Conservation (phyloP, 331 rosid species). For the Saraca asoca region DNA sequence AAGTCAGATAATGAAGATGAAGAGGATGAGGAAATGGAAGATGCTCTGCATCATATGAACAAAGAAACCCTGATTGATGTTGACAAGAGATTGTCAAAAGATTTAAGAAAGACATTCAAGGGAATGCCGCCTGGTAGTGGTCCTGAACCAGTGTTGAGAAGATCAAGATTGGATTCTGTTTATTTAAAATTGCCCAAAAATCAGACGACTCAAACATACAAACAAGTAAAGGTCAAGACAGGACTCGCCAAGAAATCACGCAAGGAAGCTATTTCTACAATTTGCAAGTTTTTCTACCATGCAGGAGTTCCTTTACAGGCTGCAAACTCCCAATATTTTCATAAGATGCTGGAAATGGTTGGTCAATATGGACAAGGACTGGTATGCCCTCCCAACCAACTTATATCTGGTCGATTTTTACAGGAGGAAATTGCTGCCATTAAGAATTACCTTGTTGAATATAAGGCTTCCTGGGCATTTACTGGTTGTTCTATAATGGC, state of each 20-base stretch:
- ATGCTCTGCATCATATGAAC: conserved; percentile 54
- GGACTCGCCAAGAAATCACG: conserved; percentile 56
- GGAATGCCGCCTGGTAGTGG: conserved; percentile 56
- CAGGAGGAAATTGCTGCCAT: conserved; percentile 76
- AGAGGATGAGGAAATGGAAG: conserved; percentile 67
- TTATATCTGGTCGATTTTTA: conserved; percentile 65
- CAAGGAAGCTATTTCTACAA: conserved; percentile 78
- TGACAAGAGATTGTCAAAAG: conserved; percentile 69
- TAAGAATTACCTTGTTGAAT: conserved; percentile 65
- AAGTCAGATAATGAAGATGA: conserved; percentile 79
- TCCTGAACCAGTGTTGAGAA: conserved; percentile 76
- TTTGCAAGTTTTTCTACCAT: conserved; percentile 90
- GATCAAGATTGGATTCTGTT: conserved; percentile 84
- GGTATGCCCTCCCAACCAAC: conserved; percentile 70
- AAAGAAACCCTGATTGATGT: conserved; percentile 60
- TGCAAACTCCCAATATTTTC: conserved; percentile 79
- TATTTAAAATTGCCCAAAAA: conserved; percentile 64
- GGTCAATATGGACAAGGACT: conserved; percentile 84
- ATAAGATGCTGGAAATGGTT: conserved; percentile 84
- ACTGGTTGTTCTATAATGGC: conserved; percentile 87
- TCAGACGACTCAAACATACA: conserved; percentile 67
- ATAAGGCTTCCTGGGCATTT: conserved; percentile 82
- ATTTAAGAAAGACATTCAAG: conserved; percentile 52
- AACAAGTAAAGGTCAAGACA: conserved; percentile 60
- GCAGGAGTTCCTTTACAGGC: conserved; percentile 91